phyloP scores from a whole-genome alignment of 73 alveolate species.

The Tetrahymena elliotti region DNA sequence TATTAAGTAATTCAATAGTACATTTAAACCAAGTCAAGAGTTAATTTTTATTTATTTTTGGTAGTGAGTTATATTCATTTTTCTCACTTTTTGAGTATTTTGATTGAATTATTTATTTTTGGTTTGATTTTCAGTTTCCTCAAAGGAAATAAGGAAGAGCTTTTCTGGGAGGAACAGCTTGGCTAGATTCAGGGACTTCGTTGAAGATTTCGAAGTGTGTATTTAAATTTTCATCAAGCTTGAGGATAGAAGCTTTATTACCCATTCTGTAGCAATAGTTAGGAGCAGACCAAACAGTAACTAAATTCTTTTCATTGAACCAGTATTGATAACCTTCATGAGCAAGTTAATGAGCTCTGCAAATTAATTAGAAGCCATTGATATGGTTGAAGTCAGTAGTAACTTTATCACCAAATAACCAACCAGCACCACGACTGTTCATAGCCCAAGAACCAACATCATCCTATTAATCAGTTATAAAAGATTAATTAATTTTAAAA shows the following conservation, averaged over 20 bases:
- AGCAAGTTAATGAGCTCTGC: conserved; percentile 90
- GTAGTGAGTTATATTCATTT: not conserved
- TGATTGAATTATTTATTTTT: not conserved
- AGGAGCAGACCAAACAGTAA: conserved; percentile 94
- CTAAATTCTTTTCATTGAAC: conserved; percentile 65
- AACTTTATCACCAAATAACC: conserved; percentile 68
- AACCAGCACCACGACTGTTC: conserved; percentile 69
- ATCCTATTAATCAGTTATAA: not conserved
- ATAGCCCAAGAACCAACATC: conserved; percentile 61
- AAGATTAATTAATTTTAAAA: too few relatives aligned
- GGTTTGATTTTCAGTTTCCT: not conserved
- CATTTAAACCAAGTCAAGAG: not conserved
- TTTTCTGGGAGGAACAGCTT: conserved; percentile 37
- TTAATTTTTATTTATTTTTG: too few relatives aligned
- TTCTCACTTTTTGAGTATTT: not conserved
- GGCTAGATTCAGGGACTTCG: conserved; percentile 50
- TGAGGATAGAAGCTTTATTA: conserved; percentile 70
- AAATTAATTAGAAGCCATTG: conserved; percentile 68
- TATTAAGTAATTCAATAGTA: not conserved
- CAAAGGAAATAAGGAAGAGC: conserved; percentile 43
- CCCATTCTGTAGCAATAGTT: conserved; percentile 89
- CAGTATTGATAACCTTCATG: conserved; percentile 82
- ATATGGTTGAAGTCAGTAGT: conserved; percentile 70
- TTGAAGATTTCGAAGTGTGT: conserved; percentile 47
- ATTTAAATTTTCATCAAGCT: conserved; percentile 53